These are phyloP conservation scores for Populus trichocarpa DNA, from an alignment of 441 rosid genomes.

Conservation along the genomic window DNA sequence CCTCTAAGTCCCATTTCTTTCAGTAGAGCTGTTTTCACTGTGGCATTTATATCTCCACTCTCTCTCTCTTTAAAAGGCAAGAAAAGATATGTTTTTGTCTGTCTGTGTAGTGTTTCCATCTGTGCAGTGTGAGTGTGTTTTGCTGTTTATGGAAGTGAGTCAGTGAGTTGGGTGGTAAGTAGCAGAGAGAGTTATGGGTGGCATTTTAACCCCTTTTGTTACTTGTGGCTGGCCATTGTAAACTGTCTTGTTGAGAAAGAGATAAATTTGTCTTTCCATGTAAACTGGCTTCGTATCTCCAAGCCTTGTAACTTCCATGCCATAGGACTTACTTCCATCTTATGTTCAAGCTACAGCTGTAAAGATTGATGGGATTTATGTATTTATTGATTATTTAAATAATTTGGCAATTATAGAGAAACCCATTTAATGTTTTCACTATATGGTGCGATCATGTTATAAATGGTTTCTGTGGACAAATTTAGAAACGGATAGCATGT, in stretches of 20 bases:
- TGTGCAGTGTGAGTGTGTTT: slow-evolving; percentile 6
- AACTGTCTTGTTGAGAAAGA: not conserved
- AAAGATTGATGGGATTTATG: not conserved
- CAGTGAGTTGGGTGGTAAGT: slow-evolving; percentile 20
- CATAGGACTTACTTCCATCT: not conserved
- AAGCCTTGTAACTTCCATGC: not conserved
- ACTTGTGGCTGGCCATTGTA: not conserved
- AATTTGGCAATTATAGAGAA: not conserved
- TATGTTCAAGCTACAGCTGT: slow-evolving; percentile 4
- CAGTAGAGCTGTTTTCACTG: not conserved
- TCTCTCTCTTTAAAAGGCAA: slow-evolving; percentile 28
- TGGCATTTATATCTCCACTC: slow-evolving; percentile 26
- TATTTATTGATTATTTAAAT: not conserved
- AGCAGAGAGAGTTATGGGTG: slow-evolving; percentile 14
- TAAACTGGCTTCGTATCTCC: not conserved
- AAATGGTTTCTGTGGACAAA: not conserved
- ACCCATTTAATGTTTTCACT: not conserved
- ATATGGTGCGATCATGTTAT: not conserved
- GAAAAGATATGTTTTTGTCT: slow-evolving; percentile 22
- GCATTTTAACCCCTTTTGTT: not conserved
- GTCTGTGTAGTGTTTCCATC: slow-evolving; percentile 16
- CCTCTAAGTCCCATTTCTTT: not conserved
- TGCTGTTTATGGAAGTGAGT: slow-evolving; percentile 22
- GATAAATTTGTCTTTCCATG: not conserved
- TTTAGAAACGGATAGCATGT: slow-evolving; percentile 1